Evolutionary conservation across 805 yeast genomes (phyloP).

Genomic region (Lipomyces oligophaga): DNA sequence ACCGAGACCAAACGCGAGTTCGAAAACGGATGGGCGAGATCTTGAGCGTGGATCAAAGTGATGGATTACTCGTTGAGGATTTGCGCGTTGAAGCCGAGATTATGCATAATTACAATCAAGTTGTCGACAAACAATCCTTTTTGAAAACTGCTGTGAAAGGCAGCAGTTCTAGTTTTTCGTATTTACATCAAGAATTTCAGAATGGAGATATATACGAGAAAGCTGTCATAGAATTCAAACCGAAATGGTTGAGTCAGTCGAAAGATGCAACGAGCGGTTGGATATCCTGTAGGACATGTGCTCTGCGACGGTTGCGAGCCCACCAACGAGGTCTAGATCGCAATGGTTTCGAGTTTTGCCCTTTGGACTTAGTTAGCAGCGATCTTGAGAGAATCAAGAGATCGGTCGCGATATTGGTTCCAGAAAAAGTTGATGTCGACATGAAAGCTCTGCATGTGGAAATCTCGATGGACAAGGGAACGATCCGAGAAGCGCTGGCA

Average conservation of each 20-base stretch:
- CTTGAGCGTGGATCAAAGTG: conserved; percentile 10
- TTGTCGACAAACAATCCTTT: too few relatives aligned
- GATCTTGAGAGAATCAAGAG: conserved; percentile 37
- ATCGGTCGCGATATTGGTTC: conserved; percentile 36
- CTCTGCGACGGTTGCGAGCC: conserved; percentile 40
- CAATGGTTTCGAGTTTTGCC: conserved; percentile 44
- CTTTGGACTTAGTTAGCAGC: conserved; percentile 42
- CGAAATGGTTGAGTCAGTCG: conserved; percentile 57
- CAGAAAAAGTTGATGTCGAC: conserved; percentile 2
- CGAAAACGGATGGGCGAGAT: conserved; percentile 19
- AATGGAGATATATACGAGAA: neutral
- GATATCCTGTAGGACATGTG: conserved; percentile 55
- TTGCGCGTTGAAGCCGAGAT: conserved; percentile 5
- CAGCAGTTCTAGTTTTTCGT: conserved; percentile 9
- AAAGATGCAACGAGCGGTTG: conserved; percentile 39
- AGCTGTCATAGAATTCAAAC: conserved; percentile 49
- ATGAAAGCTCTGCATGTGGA: too few relatives aligned
- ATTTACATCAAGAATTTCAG: neutral
- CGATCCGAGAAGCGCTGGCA: conserved; percentile 17
- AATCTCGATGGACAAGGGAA: conserved; percentile 15
- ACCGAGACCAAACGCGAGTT: conserved; percentile 6
- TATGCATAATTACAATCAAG: conserved; percentile 1
- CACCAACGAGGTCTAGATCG: conserved; percentile 29
- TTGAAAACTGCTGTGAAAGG: too few relatives aligned
- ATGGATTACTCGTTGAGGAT: conserved; percentile 22